Evolutionary conservation across 306 rosid species (phyloP), one percentile per base, ranked within the genome.

Genomic region (Vigna nakashimae): DNA sequence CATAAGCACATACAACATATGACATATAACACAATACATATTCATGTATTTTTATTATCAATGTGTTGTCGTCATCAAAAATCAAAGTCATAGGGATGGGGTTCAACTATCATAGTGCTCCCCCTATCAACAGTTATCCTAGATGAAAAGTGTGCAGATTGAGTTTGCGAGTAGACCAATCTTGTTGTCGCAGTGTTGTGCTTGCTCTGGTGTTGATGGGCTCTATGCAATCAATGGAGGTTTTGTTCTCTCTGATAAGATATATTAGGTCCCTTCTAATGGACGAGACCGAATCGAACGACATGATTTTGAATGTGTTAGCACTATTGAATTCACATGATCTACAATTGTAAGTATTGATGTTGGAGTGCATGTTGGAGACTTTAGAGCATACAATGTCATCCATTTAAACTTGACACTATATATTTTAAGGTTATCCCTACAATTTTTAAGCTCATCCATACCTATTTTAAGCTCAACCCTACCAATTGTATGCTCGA

Each of bases 211-310:
- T 90, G 0, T 62, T 80, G 32, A 91, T 91, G 83, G 83, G 81
- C 15, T 87, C 97, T 0, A 16, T 79, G 1, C 26, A 55, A 18
- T 87, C 93, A 1, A 71, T 95, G 9, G 78, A 77, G 71, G 89
- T 92, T 0, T 79, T 89, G 1, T 91, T 91, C 9, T 80, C 83
- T 0, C 74, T 92, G 6, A 80, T 95, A 40, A 84, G 92, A 43
- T 76, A 72, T 1, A 89, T 92, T 6, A 95, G 88, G 67, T 95
- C 98, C 8, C 98, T 98, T 2, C 57, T 91, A 0, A 98, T 92
- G 1, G 98, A 95, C 28, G 97, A 91, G 80, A 86, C 91, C 14
- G 92, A 92, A 36, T 84, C 86, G 28, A 77, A 86, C 26, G 96
- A 90, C 0, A 88, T 83, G 11, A 92, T 92, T 17, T 79, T 86